Conservation (phyloP, 306 rosid genomes). For the Sesbania bispinosa region DNA sequence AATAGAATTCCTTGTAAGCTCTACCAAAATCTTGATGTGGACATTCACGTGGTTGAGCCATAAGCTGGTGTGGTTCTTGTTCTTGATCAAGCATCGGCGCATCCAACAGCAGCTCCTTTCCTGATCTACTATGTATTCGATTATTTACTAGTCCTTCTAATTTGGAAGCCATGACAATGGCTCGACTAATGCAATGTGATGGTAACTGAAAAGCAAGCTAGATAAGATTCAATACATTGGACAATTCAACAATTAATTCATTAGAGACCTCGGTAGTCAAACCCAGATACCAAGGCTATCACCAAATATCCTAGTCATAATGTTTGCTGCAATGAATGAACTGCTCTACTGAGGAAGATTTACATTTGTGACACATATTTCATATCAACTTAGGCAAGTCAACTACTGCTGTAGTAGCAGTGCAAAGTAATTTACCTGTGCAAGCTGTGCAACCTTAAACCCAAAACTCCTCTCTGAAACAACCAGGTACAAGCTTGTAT, state of each 20-base stretch:
- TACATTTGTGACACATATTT: not conserved
- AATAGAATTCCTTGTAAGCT: constrained; percentile 47
- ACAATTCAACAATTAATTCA: constrained; percentile 11
- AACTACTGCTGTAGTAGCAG: no score
- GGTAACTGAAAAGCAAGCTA: constrained; percentile 69
- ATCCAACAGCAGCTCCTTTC: constrained; percentile 29
- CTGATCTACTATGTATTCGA: constrained; percentile 40
- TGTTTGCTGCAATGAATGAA: constrained; percentile 6
- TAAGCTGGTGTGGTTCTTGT: constrained; percentile 27
- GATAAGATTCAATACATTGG: not conserved
- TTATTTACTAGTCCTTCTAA: constrained; percentile 62
- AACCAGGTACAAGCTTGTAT: constrained; percentile 85
- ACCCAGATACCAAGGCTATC: constrained; percentile 1
- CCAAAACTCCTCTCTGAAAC: constrained; percentile 88
- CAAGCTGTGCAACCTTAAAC: constrained; percentile 92
- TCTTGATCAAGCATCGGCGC: constrained; percentile 23
- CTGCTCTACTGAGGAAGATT: not conserved
- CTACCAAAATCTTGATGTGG: constrained; percentile 25
- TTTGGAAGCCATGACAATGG: constrained; percentile 68
- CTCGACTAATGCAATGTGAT: constrained; percentile 60
- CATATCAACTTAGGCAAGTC: no score
- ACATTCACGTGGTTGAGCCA: constrained; percentile 18
- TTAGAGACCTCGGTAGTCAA: not conserved
- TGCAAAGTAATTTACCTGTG: constrained; percentile 59
- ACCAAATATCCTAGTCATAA: constrained; percentile 1